Percentiles rank a stretch among this genome's conserved stretches.
Conservation (phyloP, 2,329 filamentous ascomycete species). For the Fusarium sarcochroum region DNA sequence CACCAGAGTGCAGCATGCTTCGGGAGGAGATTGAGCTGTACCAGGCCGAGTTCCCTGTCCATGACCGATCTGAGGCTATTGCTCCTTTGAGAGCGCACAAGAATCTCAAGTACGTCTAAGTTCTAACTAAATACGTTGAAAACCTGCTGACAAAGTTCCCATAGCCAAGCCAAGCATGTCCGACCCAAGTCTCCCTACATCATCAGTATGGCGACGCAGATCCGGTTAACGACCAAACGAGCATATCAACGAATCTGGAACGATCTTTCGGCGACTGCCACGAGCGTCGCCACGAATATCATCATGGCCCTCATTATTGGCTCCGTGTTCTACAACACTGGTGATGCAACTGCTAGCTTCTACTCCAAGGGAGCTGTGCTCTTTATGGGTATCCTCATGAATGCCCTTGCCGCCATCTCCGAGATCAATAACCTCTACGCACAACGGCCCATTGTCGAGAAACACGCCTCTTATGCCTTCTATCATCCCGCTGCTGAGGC, state of each 20-base stretch:
- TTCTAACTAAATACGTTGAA: accelerated
- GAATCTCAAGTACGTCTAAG: constrained; percentile 47
- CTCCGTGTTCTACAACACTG: constrained; percentile 69
- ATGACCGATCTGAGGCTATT: constrained; percentile 56
- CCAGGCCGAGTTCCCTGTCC: constrained; percentile 61
- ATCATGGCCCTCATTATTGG: constrained; percentile 73
- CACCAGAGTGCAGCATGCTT: constrained; percentile 59
- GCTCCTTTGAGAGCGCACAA: constrained; percentile 64
- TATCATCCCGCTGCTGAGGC: constrained; percentile 68
- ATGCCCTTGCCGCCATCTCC: constrained; percentile 69
- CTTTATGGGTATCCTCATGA: constrained; percentile 73
- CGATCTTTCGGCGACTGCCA: constrained; percentile 63
- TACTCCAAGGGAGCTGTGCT: constrained; percentile 68
- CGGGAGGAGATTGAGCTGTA: constrained; percentile 65
- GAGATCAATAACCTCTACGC: constrained; percentile 65
- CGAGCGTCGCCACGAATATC: constrained; percentile 62
- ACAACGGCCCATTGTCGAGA: constrained; percentile 64
- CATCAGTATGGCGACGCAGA: constrained; percentile 68
- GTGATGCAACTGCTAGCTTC: constrained; percentile 65
- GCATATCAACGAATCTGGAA: constrained; percentile 68
- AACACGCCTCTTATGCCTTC: constrained; percentile 64
- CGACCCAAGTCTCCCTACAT: constrained; percentile 70
- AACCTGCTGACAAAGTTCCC: accelerated
- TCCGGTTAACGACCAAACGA: constrained; percentile 64
- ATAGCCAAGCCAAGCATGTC: constrained; percentile 65